Conservation (phyloP, 208 protist species). For the Naegleria gruberi region DNA sequence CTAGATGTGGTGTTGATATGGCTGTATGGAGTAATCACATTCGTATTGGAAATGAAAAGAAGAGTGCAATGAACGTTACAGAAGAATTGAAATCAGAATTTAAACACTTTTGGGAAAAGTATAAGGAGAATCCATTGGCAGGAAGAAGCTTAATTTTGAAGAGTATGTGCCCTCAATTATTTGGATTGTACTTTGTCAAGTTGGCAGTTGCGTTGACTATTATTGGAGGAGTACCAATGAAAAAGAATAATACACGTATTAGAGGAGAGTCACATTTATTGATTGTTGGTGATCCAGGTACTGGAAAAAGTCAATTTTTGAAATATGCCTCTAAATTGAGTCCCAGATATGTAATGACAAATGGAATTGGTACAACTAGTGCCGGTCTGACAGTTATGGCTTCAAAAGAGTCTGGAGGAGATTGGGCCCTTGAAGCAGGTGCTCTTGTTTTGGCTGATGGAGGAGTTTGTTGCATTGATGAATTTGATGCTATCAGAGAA, state of each 20-base stretch:
- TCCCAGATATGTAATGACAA: constrained; percentile 70
- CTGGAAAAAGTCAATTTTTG: constrained; percentile 64
- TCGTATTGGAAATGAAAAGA: constrained; percentile 52
- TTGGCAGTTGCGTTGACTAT: constrained; percentile 52
- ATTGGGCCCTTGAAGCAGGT: constrained; percentile 41
- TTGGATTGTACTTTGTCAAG: constrained; percentile 62
- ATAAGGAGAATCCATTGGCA: constrained; percentile 42
- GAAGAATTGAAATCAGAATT: constrained; percentile 49
- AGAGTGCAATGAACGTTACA: constrained; percentile 37
- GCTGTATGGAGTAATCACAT: constrained; percentile 54
- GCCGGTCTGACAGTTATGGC: constrained; percentile 78
- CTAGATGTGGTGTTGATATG: constrained; percentile 33
- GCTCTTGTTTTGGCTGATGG: constrained; percentile 87
- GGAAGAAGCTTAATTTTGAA: constrained; percentile 51
- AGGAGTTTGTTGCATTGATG: constrained; percentile 93
- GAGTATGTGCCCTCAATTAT: constrained; percentile 55
- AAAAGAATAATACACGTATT: constrained; percentile 30
- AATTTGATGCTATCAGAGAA: constrained; percentile 87
- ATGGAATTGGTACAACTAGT: constrained; percentile 73
- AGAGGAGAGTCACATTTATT: constrained; percentile 66
- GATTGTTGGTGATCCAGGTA: constrained; percentile 69
- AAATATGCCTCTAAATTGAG: constrained; percentile 62
- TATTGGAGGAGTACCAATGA: constrained; percentile 52
- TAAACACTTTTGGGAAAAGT: constrained; percentile 46
- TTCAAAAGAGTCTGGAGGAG: constrained; percentile 36